These are phyloP conservation scores for Haematococcus lacustris DNA, from an alignment of 139 green algal genomes.

Conservation along the genomic window DNA sequence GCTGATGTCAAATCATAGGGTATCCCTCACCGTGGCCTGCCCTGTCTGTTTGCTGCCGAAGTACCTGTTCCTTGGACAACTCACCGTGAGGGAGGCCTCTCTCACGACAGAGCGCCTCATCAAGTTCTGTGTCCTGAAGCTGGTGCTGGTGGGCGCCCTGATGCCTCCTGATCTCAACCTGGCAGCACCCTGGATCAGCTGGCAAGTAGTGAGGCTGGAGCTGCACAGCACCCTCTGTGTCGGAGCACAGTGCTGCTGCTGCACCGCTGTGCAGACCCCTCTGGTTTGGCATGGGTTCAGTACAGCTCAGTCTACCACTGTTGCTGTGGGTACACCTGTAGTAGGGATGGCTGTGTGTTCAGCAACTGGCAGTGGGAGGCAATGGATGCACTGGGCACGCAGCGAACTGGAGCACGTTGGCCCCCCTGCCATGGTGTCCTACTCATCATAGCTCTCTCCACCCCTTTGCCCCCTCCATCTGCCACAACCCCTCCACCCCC, in stretches of 20 bases:
- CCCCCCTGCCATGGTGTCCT: background rate
- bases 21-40: no score
- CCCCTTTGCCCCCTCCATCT: no score
- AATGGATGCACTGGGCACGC: background rate
- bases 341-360: background rate
- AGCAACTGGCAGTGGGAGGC: background rate
- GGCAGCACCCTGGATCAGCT: conserved; percentile 18
- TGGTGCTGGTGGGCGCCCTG: conserved; percentile 34
- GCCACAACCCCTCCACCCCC: no score
- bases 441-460: background rate
- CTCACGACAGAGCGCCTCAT: conserved; percentile 30
- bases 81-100: conserved; percentile 23
- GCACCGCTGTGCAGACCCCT: no score
- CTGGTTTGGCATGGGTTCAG: no score
- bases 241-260: background rate
- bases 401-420: background rate
- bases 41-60: no score
- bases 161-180: no score
- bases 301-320: no score
- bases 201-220: conserved; percentile 39
- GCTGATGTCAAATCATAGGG: no score
- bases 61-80: conserved; percentile 42
- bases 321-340: background rate
- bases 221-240: background rate
- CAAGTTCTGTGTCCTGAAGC: conserved; percentile 39